Percentiles rank a stretch among this genome's conserved stretches.
Conservation (phyloP, 164 flowering plant genomes). For the Chimonanthus salicifolius region DNA sequence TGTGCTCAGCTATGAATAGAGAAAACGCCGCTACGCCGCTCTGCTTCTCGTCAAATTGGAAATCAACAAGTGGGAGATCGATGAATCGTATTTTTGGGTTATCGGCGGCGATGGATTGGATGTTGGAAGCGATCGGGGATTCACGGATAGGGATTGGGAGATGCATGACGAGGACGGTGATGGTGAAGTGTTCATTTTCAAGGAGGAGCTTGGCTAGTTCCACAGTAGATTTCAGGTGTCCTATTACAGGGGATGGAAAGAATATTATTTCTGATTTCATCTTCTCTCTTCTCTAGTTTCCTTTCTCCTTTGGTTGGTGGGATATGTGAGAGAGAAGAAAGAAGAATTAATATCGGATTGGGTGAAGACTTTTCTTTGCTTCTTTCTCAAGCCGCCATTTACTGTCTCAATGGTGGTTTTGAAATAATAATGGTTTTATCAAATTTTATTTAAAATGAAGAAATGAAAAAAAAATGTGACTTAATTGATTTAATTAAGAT, state of each 20-base stretch:
- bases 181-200: conserved; percentile 1
- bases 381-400: no score
- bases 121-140: background rate
- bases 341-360: no score
- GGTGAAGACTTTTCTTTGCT: no score
- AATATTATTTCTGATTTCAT: conserved; percentile 9
- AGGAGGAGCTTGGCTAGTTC: conserved; percentile 8
- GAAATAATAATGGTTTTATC: no score
- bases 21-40: background rate
- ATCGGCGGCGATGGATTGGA: conserved; percentile 1
- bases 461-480: no score
- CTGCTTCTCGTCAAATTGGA: background rate
- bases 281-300: background rate
- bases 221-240: conserved; percentile 5
- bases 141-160: background rate
- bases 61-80: conserved; percentile 2
- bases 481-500: no score
- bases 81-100: conserved; percentile 7
- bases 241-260: conserved; percentile 5
- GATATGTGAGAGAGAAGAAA: no score
- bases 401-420: no score
- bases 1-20: conserved; percentile 10
- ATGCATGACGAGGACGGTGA: conserved; percentile 8
- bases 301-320: no score
- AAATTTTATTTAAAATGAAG: no score